Evolutionary conservation across 73 alveolate species (phyloP).

Genomic region (Stentor coeruleus): DNA sequence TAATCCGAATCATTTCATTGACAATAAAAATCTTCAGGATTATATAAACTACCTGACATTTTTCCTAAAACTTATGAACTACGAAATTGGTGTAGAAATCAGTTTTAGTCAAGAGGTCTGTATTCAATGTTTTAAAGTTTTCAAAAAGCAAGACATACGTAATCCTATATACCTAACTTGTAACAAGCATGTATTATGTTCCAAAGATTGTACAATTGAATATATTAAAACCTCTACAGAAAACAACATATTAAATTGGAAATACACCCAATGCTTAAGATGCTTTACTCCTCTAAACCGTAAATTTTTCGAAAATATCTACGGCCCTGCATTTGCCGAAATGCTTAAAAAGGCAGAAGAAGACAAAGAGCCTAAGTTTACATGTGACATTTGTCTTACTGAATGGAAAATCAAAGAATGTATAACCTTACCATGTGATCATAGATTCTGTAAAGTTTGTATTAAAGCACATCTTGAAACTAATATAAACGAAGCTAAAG

Average conservation of each 20-base stretch:
- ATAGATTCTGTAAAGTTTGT: constrained; percentile 4
- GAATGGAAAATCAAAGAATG: neutral
- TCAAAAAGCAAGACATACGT: neutral
- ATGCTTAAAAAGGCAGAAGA: neutral
- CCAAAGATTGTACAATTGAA: neutral
- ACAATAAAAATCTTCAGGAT: neutral
- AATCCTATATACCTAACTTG: neutral
- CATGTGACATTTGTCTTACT: neutral
- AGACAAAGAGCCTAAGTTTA: neutral
- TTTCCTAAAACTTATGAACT: neutral
- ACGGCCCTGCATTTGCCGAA: neutral
- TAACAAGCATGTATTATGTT: neutral
- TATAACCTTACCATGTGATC: constrained; percentile 10
- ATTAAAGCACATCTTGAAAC: neutral
- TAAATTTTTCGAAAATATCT: neutral
- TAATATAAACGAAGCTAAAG: neutral
- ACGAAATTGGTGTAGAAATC: neutral
- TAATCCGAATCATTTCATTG: neutral
- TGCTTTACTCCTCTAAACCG: neutral
- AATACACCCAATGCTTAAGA: neutral
- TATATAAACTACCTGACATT: neutral
- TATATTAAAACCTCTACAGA: neutral
- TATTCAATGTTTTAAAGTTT: neutral
- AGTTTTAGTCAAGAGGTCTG: neutral
- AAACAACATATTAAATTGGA: neutral